phyloP scores from a whole-genome alignment of 345 rosid genomes.

The Acer campestre region DNA sequence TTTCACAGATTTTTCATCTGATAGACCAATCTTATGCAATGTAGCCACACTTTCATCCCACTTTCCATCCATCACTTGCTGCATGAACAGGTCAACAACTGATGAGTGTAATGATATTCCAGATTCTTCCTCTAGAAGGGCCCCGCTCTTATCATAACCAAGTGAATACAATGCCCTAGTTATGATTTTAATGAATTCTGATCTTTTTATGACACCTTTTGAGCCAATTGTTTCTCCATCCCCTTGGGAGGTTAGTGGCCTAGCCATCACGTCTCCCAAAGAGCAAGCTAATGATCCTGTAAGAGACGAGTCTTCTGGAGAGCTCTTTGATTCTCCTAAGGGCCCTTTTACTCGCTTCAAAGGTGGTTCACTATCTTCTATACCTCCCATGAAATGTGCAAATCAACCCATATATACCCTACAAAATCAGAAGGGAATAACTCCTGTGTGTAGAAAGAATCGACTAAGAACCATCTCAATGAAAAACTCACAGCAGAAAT shows the following conservation, averaged over 20 bases:
- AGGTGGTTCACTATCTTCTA: conserved; percentile 73
- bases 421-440: conserved; percentile 9
- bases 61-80: conserved; percentile 57
- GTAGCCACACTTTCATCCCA: conserved; percentile 70
- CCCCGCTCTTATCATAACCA: conserved; percentile 63
- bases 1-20: conserved; percentile 56
- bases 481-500: background rate
- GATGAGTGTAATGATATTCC: conserved; percentile 59
- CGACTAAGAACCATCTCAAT: background rate
- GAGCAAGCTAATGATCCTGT: conserved; percentile 41
- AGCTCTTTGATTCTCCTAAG: conserved; percentile 42
- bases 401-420: conserved; percentile 57
- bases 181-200: conserved; percentile 62
- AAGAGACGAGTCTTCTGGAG: conserved; percentile 38
- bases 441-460: background rate
- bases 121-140: conserved; percentile 71
- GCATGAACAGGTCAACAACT: conserved; percentile 46
- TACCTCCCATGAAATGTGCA: conserved; percentile 71
- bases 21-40: conserved; percentile 51
- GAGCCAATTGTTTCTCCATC: conserved; percentile 57
- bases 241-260: conserved; percentile 68
- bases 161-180: conserved; percentile 70
- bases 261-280: conserved; percentile 67
- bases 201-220: conserved; percentile 58
- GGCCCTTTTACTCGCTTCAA: conserved; percentile 56